Base-by-base conservation (phyloP, 2,329 filamentous ascomycete species). In the Talaromyces sp. region DNA sequence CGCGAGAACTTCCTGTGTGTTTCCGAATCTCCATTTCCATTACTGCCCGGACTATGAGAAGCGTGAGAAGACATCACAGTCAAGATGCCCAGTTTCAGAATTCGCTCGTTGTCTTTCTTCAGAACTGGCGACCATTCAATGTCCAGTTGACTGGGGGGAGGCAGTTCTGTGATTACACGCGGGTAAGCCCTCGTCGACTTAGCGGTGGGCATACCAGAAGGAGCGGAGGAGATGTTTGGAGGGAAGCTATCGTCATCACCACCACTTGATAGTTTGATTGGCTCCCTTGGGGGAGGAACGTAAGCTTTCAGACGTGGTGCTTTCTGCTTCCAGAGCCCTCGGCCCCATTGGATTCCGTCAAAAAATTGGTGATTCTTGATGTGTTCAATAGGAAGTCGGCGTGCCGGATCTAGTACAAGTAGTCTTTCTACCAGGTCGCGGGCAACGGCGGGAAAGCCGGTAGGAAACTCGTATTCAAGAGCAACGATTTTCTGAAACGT, bases 61-160 rank as follows among this genome's bases (percentile, higher is more conserved):
- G 93, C 85, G 10, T 93, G 90, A 2, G 91, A 87, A 5, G 92
- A 90, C 45, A 91, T 84, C 7, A 99, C 93, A 77, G 93, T 86
- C 68, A 97, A 81, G 72, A 99, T 97, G 1, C 95, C 95, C 25
- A 99, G 83, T 77, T 96, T 97, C 68, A 99, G 78, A 70, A 99
- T 99, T 40, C 95, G 88, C 78, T 99, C 95, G 73, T 98, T 97
- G 67, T 88, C 89, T 72, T 89, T 89, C 10, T 91, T 97, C 64
- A 99, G 82, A 4, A 99, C 93, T 0, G 95, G 95, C 0, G 94
- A 97, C 95, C 95, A 99, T 78, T 99, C 95, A 65, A 99, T 96
- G 74, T 99, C 95, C 29, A 99, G 83, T 76, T 98, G 95, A 60
- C 91, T 97, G 0, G 95, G 95, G n/a, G 95, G 94, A 17, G 95